Evolutionary conservation across 2,329 filamentous ascomycete species (phyloP), one percentile per base, ranked within the genome.

Genomic region (Monosporascus sp.): DNA sequence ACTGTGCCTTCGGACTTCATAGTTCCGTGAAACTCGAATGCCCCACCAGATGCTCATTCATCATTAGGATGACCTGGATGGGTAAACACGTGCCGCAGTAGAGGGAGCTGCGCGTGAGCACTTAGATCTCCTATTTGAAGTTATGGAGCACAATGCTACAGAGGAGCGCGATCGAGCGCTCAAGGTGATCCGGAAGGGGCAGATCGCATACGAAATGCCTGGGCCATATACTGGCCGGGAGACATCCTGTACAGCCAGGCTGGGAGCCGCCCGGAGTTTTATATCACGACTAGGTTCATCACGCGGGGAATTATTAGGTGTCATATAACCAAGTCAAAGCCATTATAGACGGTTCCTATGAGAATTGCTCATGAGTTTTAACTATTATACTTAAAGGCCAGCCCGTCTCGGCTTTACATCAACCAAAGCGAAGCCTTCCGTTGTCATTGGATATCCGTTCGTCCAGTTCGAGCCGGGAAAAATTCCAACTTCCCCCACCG

Each of bases 381-480:
- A 14, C 1, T 35, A 14, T 14, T 9, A 5, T 35, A 14, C 31
- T 35, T 14, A 35, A 31, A 14, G 31, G 11, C 11, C 5, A 2
- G 11, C 2, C 9, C 11, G 31, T 5, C 31, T 14, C 31, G 31
- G 31, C 11, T 5, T 14, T 14, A 4, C 11, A 3, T 35, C 31
- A 35, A 14, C 31, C 26, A 38, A 63, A 88, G 81, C 26, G 85
- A 84, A 54, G 49, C 14, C 55, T 41, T 7, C 61, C 61, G 38
- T 61, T 53, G 3, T 51, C 35, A 6, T 63, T 63, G 40, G 54
- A 52, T 31, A 63, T 63, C 41, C 54, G 56, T 51, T 63, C 61
- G 22, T 63, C 57, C 55, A 63, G 22, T 7, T 55, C 49, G 43
- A 63, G 58, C 11, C 54, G 50, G 45, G 53, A 52, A 22, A 55